Percentiles rank a stretch among this genome's conserved stretches.
phyloP scores from a whole-genome alignment of 2,329 filamentous ascomycete species.

The Emergomyces orientalis region DNA sequence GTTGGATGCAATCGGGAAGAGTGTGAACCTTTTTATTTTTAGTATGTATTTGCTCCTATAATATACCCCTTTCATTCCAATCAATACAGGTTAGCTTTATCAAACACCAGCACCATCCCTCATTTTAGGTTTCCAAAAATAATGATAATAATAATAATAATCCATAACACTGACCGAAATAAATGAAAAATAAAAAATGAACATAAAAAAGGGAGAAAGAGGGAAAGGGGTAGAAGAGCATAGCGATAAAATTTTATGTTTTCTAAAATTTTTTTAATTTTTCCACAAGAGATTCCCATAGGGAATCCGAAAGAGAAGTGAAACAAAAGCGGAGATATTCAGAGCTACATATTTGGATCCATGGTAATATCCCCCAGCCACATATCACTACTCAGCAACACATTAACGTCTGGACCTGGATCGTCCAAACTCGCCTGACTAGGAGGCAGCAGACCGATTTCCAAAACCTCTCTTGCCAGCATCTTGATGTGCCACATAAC shows the following conservation, averaged over 20 bases:
- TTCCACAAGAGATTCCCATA: background rate
- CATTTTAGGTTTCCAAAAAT: too few species aligned
- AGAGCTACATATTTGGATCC: background rate
- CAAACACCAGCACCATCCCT: too few species aligned
- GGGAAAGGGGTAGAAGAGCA: background rate
- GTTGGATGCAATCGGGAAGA: too few species aligned
- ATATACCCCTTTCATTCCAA: too few species aligned
- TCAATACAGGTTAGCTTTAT: too few species aligned
- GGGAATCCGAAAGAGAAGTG: background rate
- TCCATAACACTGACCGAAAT: background rate
- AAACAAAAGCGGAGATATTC: background rate
- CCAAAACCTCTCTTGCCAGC: constrained; percentile 65
- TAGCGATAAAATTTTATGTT: background rate
- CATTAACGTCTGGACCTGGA: constrained; percentile 13
- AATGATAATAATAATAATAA: too few species aligned
- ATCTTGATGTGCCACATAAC: constrained; percentile 65
- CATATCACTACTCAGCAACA: constrained; percentile 15
- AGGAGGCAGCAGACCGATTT: constrained; percentile 30
- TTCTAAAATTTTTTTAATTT: background rate
- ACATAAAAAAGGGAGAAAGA: background rate
- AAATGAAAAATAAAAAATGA: background rate
- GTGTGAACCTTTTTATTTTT: background rate
- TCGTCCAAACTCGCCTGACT: constrained; percentile 10
- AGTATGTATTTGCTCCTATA: too few species aligned
- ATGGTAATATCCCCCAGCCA: constrained; percentile 17